phyloP scores from a whole-genome alignment of 352 stramenopile species.

The Globisporangium irregulare region DNA sequence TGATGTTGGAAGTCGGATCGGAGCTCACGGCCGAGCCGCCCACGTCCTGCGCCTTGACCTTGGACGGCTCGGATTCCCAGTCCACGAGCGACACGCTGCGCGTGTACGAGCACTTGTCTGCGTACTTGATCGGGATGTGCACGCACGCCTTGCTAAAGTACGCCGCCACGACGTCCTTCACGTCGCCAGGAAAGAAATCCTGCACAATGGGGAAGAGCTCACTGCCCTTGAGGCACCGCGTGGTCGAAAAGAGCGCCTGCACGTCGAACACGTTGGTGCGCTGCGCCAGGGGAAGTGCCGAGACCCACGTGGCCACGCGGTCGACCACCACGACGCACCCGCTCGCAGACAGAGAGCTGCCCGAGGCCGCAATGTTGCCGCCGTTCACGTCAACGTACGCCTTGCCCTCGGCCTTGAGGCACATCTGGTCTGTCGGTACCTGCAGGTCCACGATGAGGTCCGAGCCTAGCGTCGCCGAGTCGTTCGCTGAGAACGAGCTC shows the following conservation, averaged over 20 bases:
- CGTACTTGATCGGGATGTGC: slow-evolving; percentile 49
- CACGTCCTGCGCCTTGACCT: slow-evolving; percentile 15
- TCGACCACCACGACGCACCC: slow-evolving; percentile 52
- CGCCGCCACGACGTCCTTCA: slow-evolving; percentile 26
- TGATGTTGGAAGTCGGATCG: slow-evolving; percentile 16
- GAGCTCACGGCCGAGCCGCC: not conserved
- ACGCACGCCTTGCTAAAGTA: slow-evolving; percentile 44
- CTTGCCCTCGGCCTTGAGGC: slow-evolving; percentile 43
- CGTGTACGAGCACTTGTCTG: slow-evolving; percentile 46
- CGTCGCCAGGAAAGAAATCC: slow-evolving; percentile 30
- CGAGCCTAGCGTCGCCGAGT: slow-evolving; percentile 29
- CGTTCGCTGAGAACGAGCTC: slow-evolving; percentile 25
- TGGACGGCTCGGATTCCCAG: slow-evolving; percentile 45
- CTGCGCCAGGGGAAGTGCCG: slow-evolving; percentile 33
- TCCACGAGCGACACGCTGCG: slow-evolving; percentile 43
- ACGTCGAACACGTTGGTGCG: slow-evolving; percentile 29
- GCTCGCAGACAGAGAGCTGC: slow-evolving; percentile 24
- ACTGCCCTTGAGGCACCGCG: slow-evolving; percentile 36
- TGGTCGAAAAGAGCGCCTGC: slow-evolving; percentile 35
- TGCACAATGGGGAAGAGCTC: slow-evolving; percentile 39
- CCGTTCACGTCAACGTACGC: slow-evolving; percentile 40
- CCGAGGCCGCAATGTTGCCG: slow-evolving; percentile 22
- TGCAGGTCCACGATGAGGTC: slow-evolving; percentile 43
- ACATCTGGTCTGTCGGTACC: slow-evolving; percentile 54
- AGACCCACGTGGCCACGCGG: slow-evolving; percentile 43